phyloP scores from a whole-genome alignment of 768 basidiomycete genomes.

The Termitomyces titanicus region DNA sequence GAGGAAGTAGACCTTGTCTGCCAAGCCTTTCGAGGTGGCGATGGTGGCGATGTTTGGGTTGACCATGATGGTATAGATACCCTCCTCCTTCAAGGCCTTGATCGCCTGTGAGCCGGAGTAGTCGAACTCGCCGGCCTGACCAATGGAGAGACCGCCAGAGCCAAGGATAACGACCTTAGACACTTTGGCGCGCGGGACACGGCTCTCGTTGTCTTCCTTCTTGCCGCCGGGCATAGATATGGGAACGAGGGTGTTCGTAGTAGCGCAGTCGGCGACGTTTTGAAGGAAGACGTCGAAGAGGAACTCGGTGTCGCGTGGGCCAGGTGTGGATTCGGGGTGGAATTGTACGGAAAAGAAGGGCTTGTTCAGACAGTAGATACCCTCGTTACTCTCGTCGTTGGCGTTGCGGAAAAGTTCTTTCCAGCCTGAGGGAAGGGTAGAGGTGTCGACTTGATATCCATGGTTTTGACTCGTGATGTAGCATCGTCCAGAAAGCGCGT shows the following conservation, averaged over 20 bases:
- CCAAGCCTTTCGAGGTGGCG: constrained; percentile 93
- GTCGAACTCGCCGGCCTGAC: constrained; percentile 99
- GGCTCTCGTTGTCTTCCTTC: constrained; percentile 78
- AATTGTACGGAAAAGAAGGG: constrained; percentile 99
- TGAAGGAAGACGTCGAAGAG: constrained; percentile 97
- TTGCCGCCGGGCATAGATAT: constrained; percentile 76
- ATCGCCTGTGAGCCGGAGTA: constrained; percentile 99
- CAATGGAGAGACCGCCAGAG: constrained; percentile 96
- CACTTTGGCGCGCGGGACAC: constrained; percentile 69
- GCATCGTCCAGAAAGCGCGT: constrained; percentile 89
- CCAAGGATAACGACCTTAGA: constrained; percentile 96
- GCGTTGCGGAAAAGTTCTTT: constrained; percentile 94
- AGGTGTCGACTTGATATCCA: constrained; percentile 90
- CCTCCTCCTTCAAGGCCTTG: constrained; percentile 98
- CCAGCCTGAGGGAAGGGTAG: constrained; percentile 80
- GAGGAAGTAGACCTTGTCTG: constrained; percentile 99
- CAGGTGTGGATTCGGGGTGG: constrained; percentile 96
- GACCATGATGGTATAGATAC: constrained; percentile 97
- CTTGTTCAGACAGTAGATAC: constrained; percentile 88
- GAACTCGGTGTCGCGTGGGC: constrained; percentile 97
- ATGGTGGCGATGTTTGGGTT: constrained; percentile 99
- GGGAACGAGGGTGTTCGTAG: constrained; percentile 49
- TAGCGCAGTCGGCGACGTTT: constrained; percentile 72
- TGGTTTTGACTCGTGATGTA: constrained; percentile 99
- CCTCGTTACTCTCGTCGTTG: constrained; percentile 97